Evolutionary conservation across 1,284 basidiomycete genomes (phyloP), one percentile per base, ranked within the genome.

Genomic region (Veloboletus limbatus): DNA sequence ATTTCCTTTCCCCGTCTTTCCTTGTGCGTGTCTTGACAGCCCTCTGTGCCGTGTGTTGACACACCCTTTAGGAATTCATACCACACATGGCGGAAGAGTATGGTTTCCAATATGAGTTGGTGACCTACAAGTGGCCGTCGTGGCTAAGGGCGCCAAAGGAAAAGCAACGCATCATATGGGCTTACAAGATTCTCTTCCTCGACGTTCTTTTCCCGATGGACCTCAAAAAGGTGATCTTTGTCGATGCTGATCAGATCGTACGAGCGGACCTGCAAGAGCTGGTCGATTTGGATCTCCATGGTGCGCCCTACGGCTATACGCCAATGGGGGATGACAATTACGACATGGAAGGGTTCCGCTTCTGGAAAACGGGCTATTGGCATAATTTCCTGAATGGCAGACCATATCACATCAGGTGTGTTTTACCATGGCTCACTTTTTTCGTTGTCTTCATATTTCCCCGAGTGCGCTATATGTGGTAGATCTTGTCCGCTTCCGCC

Each of bases 141-240:
- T 99, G 96, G 96, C 76, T 99, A 11, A 87, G 93, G n/a, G 80
- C 82, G 9, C 96, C 98, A 66, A 94, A 85, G 46, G 96, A 99
- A 70, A 99, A 99, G 68, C 96, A 99, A 67, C 80, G 96, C 17
- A 89, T 94, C 47, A 99, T 99, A 58, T 99, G 96, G 96, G 97
- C 91, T n/a, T 97, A 98, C 77, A 99, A 99, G 72, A 99, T 99
- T 52, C 81, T 99, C 30, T 99, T 99, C 79, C 81, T 99, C 22
- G 96, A 99, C 60, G 95, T 98, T 7, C 79, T 99, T 6, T 99
- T 99, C 80, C 96, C 96, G 3, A 91, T 98, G 83, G 92, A 96
- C 68, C 78, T 99, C 43, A 92, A 96, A 71, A 96, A 97, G 64
- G 94, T 99, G 50, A 96, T 99, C 57, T 99, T 99, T 66, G 96